phyloP scores from a whole-genome alignment of 2,329 filamentous ascomycete species.

The Sporothrix pallida region DNA sequence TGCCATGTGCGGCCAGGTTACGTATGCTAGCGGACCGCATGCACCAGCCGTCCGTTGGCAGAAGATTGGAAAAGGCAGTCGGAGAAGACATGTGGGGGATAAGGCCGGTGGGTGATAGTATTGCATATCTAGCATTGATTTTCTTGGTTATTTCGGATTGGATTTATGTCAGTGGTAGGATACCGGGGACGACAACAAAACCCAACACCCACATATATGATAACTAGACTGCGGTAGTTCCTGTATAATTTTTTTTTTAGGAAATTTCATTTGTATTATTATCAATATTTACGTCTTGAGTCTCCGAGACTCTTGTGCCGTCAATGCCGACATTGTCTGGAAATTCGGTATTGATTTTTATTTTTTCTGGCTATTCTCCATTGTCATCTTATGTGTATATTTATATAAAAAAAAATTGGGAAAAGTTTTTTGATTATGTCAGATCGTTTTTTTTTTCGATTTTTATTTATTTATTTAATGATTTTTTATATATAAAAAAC shows the following conservation, averaged over 20 bases:
- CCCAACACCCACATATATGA: neutral
- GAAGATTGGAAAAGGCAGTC: neutral
- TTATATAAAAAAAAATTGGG: no score
- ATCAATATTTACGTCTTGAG: neutral
- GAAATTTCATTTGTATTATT: neutral
- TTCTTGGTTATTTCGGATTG: slow-evolving; percentile 11
- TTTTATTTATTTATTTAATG: no score
- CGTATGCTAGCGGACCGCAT: neutral
- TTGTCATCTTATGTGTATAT: no score
- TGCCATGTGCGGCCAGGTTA: no score
- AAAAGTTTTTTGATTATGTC: no score
- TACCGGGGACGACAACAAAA: neutral
- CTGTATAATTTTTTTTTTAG: neutral
- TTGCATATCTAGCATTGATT: slow-evolving; percentile 21
- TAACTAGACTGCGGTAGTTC: neutral
- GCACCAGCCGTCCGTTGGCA: neutral
- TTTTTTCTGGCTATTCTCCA: neutral
- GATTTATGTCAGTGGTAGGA: neutral
- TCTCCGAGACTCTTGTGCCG: no score
- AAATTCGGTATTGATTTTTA: neutral
- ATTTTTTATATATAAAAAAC: neutral
- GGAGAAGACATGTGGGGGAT: neutral
- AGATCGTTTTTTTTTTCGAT: neutral
- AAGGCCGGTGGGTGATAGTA: neutral
- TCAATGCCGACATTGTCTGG: no score